A percentile compares a stretch with the other conserved stretches of the same genome.
These are phyloP conservation scores for Blastocrithidia nonstop DNA, from an alignment of 208 protist genomes.

Conservation along the genomic window DNA sequence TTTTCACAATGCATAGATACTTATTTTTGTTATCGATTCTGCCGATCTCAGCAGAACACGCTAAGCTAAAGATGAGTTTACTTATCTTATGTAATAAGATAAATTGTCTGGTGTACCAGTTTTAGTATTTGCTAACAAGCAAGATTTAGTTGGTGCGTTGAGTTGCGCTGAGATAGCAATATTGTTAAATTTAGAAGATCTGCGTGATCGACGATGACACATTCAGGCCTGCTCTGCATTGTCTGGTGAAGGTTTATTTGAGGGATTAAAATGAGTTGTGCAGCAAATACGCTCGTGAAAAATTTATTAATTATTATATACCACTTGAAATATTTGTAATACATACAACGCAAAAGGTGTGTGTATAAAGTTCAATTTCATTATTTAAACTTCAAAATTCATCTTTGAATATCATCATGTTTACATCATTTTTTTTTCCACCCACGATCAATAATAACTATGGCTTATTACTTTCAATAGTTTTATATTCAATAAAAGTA, in stretches of 20 bases:
- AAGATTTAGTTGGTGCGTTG: slow-evolving; percentile 88
- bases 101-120: slow-evolving; percentile 87
- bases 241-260: slow-evolving; percentile 80
- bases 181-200: slow-evolving; percentile 48
- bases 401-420: too few relatives aligned
- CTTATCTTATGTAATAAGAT: slow-evolving; percentile 86
- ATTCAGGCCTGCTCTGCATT: slow-evolving; percentile 90
- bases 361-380: not conserved
- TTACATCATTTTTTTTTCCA: too few relatives aligned
- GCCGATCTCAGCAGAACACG: slow-evolving; percentile 75
- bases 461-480: too few relatives aligned
- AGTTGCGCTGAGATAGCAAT: slow-evolving; percentile 45
- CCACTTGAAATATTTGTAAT: not conserved
- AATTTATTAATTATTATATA: not conserved
- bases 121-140: slow-evolving; percentile 96
- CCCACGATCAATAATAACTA: too few relatives aligned
- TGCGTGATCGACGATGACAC: slow-evolving; percentile 82
- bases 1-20: slow-evolving; percentile 85
- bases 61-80: slow-evolving; percentile 84
- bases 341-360: not conserved
- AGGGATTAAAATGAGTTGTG: slow-evolving; percentile 86
- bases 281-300: slow-evolving; percentile 32
- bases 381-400: not conserved
- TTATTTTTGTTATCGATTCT: slow-evolving; percentile 91
- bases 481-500: too few relatives aligned